These are phyloP conservation scores for Ambrosiella xylebori DNA, from an alignment of 2,329 filamentous ascomycete genomes.

Conservation along the genomic window DNA sequence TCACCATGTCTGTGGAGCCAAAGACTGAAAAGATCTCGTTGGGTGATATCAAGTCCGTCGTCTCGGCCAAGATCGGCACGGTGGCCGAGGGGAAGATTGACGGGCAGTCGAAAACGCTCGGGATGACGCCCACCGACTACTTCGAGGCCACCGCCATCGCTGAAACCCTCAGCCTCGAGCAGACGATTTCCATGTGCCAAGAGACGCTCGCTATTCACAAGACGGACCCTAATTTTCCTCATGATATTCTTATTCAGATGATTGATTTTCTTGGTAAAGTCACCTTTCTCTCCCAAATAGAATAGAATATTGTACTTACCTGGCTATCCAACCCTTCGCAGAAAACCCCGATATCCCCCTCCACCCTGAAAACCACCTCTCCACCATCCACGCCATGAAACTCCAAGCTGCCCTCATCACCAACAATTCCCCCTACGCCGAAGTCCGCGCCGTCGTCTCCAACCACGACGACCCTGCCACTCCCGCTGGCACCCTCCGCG, in stretches of 20 bases:
- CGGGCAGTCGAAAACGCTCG: background rate
- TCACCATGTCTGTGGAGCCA: background rate
- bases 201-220: background rate
- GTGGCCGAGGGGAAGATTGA: background rate
- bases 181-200: background rate
- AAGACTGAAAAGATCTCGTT: too few species aligned
- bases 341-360: background rate
- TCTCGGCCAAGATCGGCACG: background rate
- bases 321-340: background rate
- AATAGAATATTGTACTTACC: too few species aligned
- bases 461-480: constrained; percentile 33
- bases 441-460: constrained; percentile 36
- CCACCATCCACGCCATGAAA: constrained; percentile 23
- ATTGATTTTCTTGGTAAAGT: background rate
- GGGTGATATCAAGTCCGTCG: background rate
- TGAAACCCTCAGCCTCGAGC: background rate
- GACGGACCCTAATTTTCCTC: background rate
- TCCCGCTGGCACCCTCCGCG: constrained; percentile 33
- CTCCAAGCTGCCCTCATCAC: constrained; percentile 33
- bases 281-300: too few species aligned
- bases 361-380: background rate
- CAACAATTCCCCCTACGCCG: constrained; percentile 37
- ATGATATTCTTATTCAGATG: background rate
- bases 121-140: background rate
- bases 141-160: background rate